Evolutionary conservation across 352 stramenopile genomes (phyloP).

Genomic region (Globisporangium nodosum): DNA sequence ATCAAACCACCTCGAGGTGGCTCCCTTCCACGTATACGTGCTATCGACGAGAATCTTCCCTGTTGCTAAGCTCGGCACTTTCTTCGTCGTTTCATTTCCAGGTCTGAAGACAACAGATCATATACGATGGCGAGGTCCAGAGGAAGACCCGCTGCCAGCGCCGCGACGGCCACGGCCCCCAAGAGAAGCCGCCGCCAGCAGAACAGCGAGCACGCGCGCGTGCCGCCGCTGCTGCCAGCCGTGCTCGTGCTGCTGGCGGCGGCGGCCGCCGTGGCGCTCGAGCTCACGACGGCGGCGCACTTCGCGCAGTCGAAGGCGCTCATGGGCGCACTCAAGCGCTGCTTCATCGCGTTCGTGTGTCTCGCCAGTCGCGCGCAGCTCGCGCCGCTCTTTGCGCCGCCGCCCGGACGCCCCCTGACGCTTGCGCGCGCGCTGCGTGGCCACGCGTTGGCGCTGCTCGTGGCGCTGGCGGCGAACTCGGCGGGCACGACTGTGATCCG

Average conservation of each 20-base stretch:
- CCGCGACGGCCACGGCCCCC: too few relatives aligned
- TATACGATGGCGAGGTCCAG: not conserved
- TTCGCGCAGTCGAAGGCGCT: conserved; percentile 45
- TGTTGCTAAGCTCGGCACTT: too few relatives aligned
- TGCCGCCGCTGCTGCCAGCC: conserved; percentile 24
- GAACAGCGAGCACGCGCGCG: not conserved
- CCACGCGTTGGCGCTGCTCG: conserved; percentile 41
- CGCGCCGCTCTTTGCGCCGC: conserved; percentile 30
- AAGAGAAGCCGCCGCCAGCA: not conserved
- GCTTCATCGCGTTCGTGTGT: conserved; percentile 60
- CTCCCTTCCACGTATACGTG: too few relatives aligned
- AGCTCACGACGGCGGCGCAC: conserved; percentile 43
- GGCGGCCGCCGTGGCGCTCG: conserved; percentile 34
- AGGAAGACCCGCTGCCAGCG: not conserved
- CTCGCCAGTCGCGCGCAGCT: conserved; percentile 44
- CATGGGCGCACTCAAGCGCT: conserved; percentile 39
- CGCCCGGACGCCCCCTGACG: conserved; percentile 26
- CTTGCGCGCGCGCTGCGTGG: conserved; percentile 22
- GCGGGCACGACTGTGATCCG: conserved; percentile 61
- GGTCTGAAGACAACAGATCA: too few relatives aligned
- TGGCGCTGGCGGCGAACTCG: conserved; percentile 54
- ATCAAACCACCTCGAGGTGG: too few relatives aligned
- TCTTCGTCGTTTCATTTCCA: too few relatives aligned
- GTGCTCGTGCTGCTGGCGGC: conserved; percentile 33
- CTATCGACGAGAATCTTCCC: too few relatives aligned